These are phyloP conservation scores for Xylaria sp. DNA, from an alignment of 2,329 filamentous ascomycete species.

Conservation along the genomic window DNA sequence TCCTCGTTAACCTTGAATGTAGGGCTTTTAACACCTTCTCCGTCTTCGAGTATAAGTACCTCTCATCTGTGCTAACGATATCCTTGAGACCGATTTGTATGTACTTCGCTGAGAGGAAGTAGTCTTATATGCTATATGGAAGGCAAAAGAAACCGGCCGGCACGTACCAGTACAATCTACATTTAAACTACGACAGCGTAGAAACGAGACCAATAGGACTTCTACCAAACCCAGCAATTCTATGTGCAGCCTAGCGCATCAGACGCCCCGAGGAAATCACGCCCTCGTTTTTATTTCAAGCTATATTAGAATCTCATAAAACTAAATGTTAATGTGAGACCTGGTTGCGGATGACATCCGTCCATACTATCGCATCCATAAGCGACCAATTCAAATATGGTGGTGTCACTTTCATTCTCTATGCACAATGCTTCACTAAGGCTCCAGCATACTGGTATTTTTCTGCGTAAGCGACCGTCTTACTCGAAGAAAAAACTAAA, in stretches of 20 bases:
- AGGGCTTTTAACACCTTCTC: slow-evolving; percentile 5
- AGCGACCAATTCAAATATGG: not conserved
- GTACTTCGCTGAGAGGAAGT: not conserved
- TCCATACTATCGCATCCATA: not conserved
- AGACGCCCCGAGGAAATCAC: not conserved
- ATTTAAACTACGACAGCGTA: not conserved
- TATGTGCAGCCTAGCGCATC: not conserved
- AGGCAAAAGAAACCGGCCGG: not conserved
- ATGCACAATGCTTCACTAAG: not conserved
- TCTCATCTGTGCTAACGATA: not conserved
- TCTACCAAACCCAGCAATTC: not conserved
- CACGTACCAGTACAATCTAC: not conserved
- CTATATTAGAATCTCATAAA: not conserved
- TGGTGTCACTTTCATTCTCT: not conserved
- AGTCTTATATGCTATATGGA: not conserved
- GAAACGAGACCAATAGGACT: not conserved
- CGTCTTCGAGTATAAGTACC: not conserved
- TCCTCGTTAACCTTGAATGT: not conserved
- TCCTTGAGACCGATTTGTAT: not conserved
- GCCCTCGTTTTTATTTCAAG: not conserved
- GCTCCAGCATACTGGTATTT: not conserved
- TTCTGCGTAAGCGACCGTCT: not conserved
- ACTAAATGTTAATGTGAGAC: not conserved
- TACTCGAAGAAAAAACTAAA: not conserved
- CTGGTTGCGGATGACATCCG: not conserved